Evolutionary conservation across 371 early-diverging fungal genomes (phyloP).

Genomic region (Mucor mucedo): DNA sequence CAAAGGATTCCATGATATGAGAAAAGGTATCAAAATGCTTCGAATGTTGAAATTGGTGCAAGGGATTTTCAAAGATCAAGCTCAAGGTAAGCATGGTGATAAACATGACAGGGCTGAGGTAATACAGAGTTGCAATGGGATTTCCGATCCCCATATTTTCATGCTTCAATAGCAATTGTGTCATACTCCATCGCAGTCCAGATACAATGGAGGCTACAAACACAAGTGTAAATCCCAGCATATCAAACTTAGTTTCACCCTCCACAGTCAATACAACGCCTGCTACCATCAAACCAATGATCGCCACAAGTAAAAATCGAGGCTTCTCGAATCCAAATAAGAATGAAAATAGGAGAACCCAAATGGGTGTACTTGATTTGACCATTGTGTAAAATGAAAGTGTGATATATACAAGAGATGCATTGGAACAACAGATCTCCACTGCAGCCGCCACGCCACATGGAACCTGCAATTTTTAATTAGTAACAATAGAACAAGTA

Average conservation of each 20-base stretch:
- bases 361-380: constrained; percentile 87
- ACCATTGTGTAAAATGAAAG: constrained; percentile 94
- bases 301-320: constrained; percentile 61
- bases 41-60: constrained; percentile 51
- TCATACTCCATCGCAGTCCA: constrained; percentile 84
- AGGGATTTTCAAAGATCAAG: constrained; percentile 61
- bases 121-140: constrained; percentile 75
- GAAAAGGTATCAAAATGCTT: constrained; percentile 50
- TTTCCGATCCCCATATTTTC: constrained; percentile 71
- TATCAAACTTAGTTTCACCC: constrained; percentile 75
- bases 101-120: constrained; percentile 73
- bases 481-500: no score
- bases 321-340: constrained; percentile 83
- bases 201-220: constrained; percentile 76
- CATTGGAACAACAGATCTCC: constrained; percentile 90
- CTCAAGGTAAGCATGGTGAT: constrained; percentile 56
- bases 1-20: constrained; percentile 46
- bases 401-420: constrained; percentile 79
- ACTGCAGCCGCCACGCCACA: constrained; percentile 89
- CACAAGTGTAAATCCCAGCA: constrained; percentile 66
- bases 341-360: constrained; percentile 89
- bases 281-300: constrained; percentile 77
- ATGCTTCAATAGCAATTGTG: constrained; percentile 79
- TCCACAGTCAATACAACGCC: constrained; percentile 88
- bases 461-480: constrained; percentile 56